Evolutionary conservation across 2,329 filamentous ascomycete genomes (phyloP), one percentile per base, ranked within the genome.

Genomic region (Trichothecium roseum): DNA sequence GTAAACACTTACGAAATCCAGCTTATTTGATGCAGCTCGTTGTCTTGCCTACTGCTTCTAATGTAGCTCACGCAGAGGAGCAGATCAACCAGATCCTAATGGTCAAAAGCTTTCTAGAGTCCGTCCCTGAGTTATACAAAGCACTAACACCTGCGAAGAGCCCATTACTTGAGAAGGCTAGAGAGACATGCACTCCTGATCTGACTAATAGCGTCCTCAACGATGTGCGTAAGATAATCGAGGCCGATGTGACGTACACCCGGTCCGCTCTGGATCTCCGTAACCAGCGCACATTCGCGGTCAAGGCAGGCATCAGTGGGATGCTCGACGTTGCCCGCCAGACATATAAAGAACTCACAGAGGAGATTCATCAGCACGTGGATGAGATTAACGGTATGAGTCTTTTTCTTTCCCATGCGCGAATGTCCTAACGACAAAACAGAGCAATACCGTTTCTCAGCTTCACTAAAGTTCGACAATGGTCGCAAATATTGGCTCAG

Each of bases 281-380:
- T 12, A 94, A 95, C 41, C 89, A 96, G 52, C 71, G 89, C 42
- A 84, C 82, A 1, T 95, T 93, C 60, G 89, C 89, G 16, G 81
- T 96, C 22, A 91, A 82, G 62, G 76, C 85, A 31, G 84, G 85
- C 1, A 77, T 91, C 29, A 87, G 85, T 46, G 84, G 84, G 3
- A 72, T 95, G 38, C 72, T 96, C 4, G 89, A 95, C 57, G 83
- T 95, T 27, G 84, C 86, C 24, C 74, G 88, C 5, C 81, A 87
- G 48, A 86, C 85, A 0, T 95, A 91, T 59, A 93, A 91, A 47
- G 89, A 96, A 53, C 77, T 82, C 2, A 91, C 80, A 5, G 74
- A 81, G 33, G 85, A 94, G 54, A 74, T 85, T 4, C 72, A 81
- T 45, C 68, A 81, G 35, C 74, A 89, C 52, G 68, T 89, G 3